Evolutionary conservation across 2,329 filamentous ascomycete genomes (phyloP).

Genomic region (Ramularia endophylla): DNA sequence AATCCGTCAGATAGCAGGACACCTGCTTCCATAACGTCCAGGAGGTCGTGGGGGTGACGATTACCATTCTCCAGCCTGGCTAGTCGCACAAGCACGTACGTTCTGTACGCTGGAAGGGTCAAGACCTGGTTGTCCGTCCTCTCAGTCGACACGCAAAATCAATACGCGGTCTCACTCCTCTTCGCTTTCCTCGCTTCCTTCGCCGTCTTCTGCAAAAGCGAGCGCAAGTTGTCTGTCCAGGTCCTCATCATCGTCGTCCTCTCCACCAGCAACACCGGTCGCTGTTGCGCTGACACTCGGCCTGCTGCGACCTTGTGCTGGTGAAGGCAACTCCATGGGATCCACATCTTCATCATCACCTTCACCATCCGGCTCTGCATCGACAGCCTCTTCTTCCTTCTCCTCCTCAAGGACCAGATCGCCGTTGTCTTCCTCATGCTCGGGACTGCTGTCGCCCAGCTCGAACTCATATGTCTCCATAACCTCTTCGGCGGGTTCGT

Average conservation of each 20-base stretch:
- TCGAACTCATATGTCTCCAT: constrained; percentile 26
- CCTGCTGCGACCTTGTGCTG: constrained; percentile 22
- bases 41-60: no score
- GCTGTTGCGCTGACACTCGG: constrained; percentile 18
- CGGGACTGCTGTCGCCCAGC: constrained; percentile 19
- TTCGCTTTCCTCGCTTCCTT: constrained; percentile 39
- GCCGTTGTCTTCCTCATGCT: constrained; percentile 12
- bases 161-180: constrained; percentile 30
- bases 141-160: no score
- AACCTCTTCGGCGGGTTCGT: constrained; percentile 16
- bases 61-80: no score
- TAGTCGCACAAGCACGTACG: no score
- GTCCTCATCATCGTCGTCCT: constrained; percentile 39
- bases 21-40: no score
- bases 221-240: constrained; percentile 39
- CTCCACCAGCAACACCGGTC: constrained; percentile 16
- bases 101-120: no score
- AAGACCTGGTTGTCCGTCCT: no score
- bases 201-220: constrained; percentile 33
- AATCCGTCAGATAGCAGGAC: no score
- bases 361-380: constrained; percentile 25
- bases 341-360: constrained; percentile 32
- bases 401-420: constrained; percentile 18
- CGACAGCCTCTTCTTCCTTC: constrained; percentile 34
- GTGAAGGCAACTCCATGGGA: constrained; percentile 24